A percentile compares a stretch with the other conserved stretches of the same genome.
Evolutionary conservation across 2,329 filamentous ascomycete genomes (phyloP).

Genomic region (Allantophomopsis cytisporea): DNA sequence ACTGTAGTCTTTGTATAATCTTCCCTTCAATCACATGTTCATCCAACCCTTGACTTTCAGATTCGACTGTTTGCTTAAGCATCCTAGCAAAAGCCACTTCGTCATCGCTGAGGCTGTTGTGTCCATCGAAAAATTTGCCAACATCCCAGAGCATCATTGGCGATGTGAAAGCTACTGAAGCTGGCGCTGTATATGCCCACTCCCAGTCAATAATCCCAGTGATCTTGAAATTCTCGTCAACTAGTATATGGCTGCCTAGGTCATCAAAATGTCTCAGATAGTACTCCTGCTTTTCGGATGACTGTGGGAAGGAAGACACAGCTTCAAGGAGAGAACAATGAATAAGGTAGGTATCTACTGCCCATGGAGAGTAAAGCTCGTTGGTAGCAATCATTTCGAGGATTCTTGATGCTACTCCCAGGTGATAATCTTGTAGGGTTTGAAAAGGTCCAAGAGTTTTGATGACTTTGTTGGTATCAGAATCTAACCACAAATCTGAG

Average conservation of each 20-base stretch:
- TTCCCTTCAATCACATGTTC: slow-evolving; percentile 7
- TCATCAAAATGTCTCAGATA: slow-evolving; percentile 33
- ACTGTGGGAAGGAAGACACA: slow-evolving; percentile 4
- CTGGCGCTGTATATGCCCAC: slow-evolving; percentile 18
- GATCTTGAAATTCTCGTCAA: slow-evolving; percentile 29
- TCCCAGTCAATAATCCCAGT: slow-evolving; percentile 35
- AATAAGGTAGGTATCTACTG: slow-evolving; percentile 20
- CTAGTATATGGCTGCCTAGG: slow-evolving; percentile 33
- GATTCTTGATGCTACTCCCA: too few species aligned
- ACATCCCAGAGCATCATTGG: slow-evolving; percentile 22
- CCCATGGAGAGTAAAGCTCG: neutral
- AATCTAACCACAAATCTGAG: too few species aligned
- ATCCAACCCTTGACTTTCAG: slow-evolving; percentile 11
- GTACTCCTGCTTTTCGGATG: slow-evolving; percentile 14
- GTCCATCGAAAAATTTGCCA: slow-evolving; percentile 18
- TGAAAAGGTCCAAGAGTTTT: too few species aligned
- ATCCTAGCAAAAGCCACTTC: slow-evolving; percentile 11
- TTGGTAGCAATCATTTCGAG: too few species aligned
- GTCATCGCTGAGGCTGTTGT: slow-evolving; percentile 13
- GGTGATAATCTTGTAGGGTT: too few species aligned
- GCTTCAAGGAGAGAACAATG: slow-evolving; percentile 27
- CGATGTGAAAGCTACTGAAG: slow-evolving; percentile 18
- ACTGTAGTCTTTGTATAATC: slow-evolving; percentile 9
- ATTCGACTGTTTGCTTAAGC: slow-evolving; percentile 4
- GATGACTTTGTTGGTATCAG: too few species aligned